Evolutionary conservation across 805 yeast species (phyloP).

Genomic region (Ogataea wickerhamii): DNA sequence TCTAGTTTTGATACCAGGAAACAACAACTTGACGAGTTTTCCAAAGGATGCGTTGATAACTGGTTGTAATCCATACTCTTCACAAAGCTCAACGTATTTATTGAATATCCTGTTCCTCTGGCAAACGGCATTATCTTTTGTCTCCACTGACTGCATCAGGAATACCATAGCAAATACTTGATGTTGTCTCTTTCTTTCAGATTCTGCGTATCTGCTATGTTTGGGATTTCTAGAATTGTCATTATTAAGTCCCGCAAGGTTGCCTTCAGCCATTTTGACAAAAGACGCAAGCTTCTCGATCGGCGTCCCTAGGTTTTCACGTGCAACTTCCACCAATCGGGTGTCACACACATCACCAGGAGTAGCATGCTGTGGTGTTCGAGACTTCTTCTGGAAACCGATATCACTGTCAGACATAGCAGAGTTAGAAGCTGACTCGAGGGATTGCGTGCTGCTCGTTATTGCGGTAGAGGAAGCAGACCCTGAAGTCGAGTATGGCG

Average conservation of each 20-base stretch:
- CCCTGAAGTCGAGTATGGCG: slow-evolving; percentile 4
- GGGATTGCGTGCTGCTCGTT: slow-evolving; percentile 9
- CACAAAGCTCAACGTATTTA: slow-evolving; percentile 57
- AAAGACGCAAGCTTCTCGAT: slow-evolving; percentile 35
- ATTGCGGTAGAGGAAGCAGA: slow-evolving; percentile 11
- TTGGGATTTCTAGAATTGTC: slow-evolving; percentile 13
- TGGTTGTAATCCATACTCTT: slow-evolving; percentile 50
- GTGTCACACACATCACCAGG: slow-evolving; percentile 36
- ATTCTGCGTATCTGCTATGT: slow-evolving; percentile 20
- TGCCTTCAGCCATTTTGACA: slow-evolving; percentile 32
- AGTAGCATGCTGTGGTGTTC: slow-evolving; percentile 31
- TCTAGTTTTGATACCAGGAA: slow-evolving; percentile 67
- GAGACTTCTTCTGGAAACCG: slow-evolving; percentile 23
- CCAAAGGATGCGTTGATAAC: slow-evolving; percentile 78
- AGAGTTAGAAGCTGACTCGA: slow-evolving; percentile 8
- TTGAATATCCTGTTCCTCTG: slow-evolving; percentile 69
- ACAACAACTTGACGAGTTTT: slow-evolving; percentile 60
- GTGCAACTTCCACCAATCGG: slow-evolving; percentile 38
- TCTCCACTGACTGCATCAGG: slow-evolving; percentile 62
- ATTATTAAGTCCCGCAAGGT: slow-evolving; percentile 14
- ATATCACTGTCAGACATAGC: slow-evolving; percentile 1
- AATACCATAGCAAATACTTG: slow-evolving; percentile 83
- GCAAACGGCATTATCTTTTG: slow-evolving; percentile 48
- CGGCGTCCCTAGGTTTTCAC: slow-evolving; percentile 31
- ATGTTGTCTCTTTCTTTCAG: slow-evolving; percentile 49